phyloP scores from a whole-genome alignment of 2,329 filamentous ascomycete genomes.

The Ophiostoma quercus region DNA sequence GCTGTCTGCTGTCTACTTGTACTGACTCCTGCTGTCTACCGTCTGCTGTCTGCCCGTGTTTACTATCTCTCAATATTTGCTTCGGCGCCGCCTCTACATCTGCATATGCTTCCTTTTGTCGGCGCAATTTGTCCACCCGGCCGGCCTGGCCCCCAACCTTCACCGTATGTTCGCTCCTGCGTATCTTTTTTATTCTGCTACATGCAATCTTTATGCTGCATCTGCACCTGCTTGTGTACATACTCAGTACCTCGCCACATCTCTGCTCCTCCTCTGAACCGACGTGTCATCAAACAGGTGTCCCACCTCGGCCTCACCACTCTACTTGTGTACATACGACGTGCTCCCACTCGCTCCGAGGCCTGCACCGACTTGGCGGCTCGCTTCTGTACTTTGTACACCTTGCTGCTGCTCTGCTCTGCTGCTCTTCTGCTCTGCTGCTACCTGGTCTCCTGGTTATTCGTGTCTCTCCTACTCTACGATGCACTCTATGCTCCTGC shows the following conservation, averaged over 20 bases:
- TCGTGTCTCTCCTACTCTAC: background rate
- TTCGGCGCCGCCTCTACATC: background rate
- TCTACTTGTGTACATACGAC: background rate
- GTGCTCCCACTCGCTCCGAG: background rate
- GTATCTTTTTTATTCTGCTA: background rate
- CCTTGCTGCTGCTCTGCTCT: background rate
- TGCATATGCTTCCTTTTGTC: background rate
- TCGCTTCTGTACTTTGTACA: background rate
- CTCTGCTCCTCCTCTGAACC: background rate
- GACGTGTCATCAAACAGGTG: background rate
- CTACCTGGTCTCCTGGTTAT: background rate
- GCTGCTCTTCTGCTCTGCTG: background rate
- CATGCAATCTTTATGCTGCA: background rate
- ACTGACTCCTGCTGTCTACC: no score
- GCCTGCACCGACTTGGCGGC: conserved; percentile 9
- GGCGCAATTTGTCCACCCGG: background rate
- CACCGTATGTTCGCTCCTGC: background rate
- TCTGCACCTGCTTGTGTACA: background rate
- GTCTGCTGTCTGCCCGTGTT: no score
- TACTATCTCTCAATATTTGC: no score
- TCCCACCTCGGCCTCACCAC: conserved; percentile 1
- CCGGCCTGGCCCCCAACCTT: background rate
- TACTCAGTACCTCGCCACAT: background rate
- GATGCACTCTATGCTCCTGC: background rate
- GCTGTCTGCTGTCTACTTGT: background rate